Evolutionary conservation across 1,284 basidiomycete genomes (phyloP), one percentile per base, ranked within the genome.

Genomic region (Cutaneotrichosporon dermatis): DNA sequence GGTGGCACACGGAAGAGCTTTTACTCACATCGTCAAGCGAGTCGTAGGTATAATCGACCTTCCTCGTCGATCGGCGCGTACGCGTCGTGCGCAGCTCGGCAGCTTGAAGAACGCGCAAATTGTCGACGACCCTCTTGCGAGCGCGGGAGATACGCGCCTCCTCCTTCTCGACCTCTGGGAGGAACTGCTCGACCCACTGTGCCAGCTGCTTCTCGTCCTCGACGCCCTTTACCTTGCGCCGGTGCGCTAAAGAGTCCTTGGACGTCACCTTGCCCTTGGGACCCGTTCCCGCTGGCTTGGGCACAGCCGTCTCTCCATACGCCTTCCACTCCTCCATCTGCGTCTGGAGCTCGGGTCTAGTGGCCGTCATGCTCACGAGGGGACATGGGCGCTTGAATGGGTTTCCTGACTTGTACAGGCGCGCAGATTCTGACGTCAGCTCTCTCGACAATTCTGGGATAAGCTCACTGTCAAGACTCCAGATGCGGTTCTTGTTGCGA

Each of bases 361-460:
- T 70, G 7, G 63, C 54, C 6, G 71, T 64, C 50, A 73, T 59
- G 33, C 67, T 58, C 15, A 63, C 54, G 35, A 78, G 61, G 0
- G 75, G 76, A 56, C 75, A 78, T 0, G 71, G 73, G 2, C 76
- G 71, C 53, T 78, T 78, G 69, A 72, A 78, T 6, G 76, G 76
- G 61, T 78, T 78, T 8, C 75, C 72, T 15, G 75, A 76, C 34
- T 65, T 66, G 63, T 76, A 78, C 52, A 78, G 51, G 36, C 76
- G 59, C 3, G 71, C 67, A 1, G 76, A 76, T 51, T 65, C 72
- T 76, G 43, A 45, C 35, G 63, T 62, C 36, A 58, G 58, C 49
- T 48, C 2, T 10, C 10, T 25, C 25, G 25, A 25, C 41, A 16
- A 3, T 9, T 15, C 4, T 5, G 1, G n/a, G 2, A 15, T 36